Conservation (phyloP, 1,284 basidiomycete genomes). For the Clitocybe nebularis region DNA sequence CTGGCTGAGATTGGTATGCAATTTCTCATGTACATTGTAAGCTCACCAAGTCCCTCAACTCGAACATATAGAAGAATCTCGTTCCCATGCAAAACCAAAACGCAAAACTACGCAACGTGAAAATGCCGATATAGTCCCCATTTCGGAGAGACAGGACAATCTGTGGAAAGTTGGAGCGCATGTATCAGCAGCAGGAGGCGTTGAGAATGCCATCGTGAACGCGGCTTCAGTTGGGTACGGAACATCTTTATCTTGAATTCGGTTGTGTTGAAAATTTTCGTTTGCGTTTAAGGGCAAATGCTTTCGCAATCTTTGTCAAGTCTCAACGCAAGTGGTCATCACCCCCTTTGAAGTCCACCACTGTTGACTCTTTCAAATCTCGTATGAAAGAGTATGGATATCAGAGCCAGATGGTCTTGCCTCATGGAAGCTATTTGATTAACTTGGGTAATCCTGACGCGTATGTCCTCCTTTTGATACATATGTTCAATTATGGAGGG, state of each 20-base stretch:
- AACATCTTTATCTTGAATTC: not conserved
- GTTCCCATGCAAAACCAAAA: conserved; percentile 4
- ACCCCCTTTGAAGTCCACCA: conserved; percentile 49
- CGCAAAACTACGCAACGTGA: conserved; percentile 7
- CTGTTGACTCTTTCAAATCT: conserved; percentile 51
- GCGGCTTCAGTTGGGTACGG: conserved; percentile 37
- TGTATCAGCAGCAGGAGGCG: conserved; percentile 76
- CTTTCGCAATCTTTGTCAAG: conserved; percentile 83
- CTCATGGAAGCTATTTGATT: conserved; percentile 84
- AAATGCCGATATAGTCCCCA: conserved; percentile 13
- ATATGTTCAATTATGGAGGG: too few relatives aligned
- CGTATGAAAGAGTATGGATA: conserved; percentile 60
- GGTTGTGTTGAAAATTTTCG: not conserved
- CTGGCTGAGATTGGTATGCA: not conserved
- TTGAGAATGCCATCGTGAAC: conserved; percentile 70
- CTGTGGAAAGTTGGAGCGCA: conserved; percentile 79
- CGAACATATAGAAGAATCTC: not conserved
- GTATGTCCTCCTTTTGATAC: conserved; percentile 46
- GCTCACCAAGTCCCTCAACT: not conserved
- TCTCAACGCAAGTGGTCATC: conserved; percentile 80
- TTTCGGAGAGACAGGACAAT: conserved; percentile 30
- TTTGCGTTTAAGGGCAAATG: conserved; percentile 55
- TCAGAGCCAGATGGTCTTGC: conserved; percentile 56
- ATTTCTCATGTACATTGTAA: not conserved
- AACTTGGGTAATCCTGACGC: conserved; percentile 80